Conservation (phyloP, 2,329 filamentous ascomycete genomes). For the Botrytis aclada region DNA sequence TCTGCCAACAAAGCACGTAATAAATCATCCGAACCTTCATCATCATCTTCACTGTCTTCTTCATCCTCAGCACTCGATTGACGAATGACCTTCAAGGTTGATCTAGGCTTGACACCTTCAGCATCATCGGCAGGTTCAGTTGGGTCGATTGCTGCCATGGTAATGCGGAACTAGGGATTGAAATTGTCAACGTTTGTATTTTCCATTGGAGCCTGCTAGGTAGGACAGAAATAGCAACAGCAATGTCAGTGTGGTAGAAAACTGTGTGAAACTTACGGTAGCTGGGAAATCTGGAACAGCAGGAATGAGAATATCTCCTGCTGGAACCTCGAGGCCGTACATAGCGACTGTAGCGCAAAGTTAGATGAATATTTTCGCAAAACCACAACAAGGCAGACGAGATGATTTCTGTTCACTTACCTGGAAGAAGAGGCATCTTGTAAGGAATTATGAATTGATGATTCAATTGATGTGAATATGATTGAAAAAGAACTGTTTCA, state of each 20-base stretch:
- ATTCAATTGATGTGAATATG: constrained; percentile 17
- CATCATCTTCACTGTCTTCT: constrained; percentile 60
- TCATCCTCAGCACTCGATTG: constrained; percentile 63
- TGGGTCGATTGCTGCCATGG: constrained; percentile 97
- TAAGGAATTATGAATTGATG: constrained; percentile 19
- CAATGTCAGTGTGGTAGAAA: background rate
- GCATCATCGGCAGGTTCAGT: constrained; percentile 65
- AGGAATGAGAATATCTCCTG: constrained; percentile 78
- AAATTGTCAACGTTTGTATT: constrained; percentile 22
- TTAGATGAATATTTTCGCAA: constrained; percentile 38
- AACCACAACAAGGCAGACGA: constrained; percentile 6
- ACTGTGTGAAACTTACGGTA: constrained; percentile 59
- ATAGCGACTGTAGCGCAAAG: constrained; percentile 59
- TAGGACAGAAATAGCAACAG: background rate
- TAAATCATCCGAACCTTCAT: constrained; percentile 17
- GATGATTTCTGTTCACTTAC: constrained; percentile 24
- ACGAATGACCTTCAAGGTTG: constrained; percentile 89
- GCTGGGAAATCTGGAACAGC: constrained; percentile 77
- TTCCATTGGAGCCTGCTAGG: background rate
- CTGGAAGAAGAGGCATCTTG: constrained; percentile 55
- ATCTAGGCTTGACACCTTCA: constrained; percentile 63
- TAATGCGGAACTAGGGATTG: constrained; percentile 77
- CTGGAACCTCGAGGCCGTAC: constrained; percentile 88
- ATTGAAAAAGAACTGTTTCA: background rate
- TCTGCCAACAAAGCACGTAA: constrained; percentile 53